Evolutionary conservation across 1,284 basidiomycete species (phyloP), one percentile per base, ranked within the genome.

Genomic region (Austropuccinia psidii): DNA sequence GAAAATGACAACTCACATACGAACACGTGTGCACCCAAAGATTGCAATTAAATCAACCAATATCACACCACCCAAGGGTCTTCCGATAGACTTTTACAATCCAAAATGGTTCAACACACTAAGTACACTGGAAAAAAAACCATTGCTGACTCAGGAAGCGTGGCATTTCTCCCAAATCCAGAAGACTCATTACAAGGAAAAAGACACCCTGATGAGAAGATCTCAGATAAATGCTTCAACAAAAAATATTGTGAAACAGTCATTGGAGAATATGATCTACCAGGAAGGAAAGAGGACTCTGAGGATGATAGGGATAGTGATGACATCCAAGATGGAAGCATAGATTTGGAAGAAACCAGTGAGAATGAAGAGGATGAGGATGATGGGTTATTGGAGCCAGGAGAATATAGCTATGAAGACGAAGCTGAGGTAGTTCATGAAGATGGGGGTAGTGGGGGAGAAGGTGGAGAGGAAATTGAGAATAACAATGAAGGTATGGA

Each of bases 31-130:
- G n/a, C n/a, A n/a, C n/a, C 37, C 58, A 31, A 43, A 61, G 21
- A 24, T 6, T 4, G 31, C 33, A 6, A 11, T 58, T 5, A n/a
- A 47, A 29, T 64, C 61, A 49, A 64, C 13, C 3, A 45, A 24
- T 43, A 64, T 13, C 11, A 24, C 29, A 39, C n/a, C 67, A 8
- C 55, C 67, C 19, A 70, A 60, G 29, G 15, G 35, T 19, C 43
- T 70, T 35, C 67, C 45, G 5, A 47, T 70, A 33, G 55, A 70
- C 31, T 61, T 70, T 37, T 70, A 70, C 41, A 49, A 58, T 39
- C 13, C 54, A 5, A 31, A 60, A 13, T 70, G 67, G 67, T 60
- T 57, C 37, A 54, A 58, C 24, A 41, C 33, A 2, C 13, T 60
- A 1, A 17, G 17, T n/a, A 17, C 19, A 37, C 29, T n/a, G 11